Conservation (phyloP, 768 basidiomycete genomes). For the Rhodocollybia butyracea region DNA sequence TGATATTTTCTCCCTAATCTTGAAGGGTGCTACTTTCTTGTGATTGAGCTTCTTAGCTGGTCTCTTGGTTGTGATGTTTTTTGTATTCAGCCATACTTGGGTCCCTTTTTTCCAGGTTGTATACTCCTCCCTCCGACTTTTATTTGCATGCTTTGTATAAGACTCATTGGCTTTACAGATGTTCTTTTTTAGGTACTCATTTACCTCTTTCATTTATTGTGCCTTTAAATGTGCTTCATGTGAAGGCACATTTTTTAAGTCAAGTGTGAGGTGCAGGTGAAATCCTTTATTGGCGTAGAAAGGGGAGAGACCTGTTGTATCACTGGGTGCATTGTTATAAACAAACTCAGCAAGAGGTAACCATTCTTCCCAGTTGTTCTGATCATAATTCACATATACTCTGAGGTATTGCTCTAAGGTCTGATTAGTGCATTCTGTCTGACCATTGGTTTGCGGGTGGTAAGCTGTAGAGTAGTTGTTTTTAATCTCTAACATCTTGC, state of each 20-base stretch:
- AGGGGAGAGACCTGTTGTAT: background rate
- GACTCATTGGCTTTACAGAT: background rate
- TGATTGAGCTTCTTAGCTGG: too few species aligned
- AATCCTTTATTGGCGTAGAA: background rate
- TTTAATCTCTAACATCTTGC: background rate
- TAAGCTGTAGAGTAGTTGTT: background rate
- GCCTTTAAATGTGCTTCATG: background rate
- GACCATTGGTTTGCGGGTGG: too few species aligned
- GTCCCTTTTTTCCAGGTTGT: too few species aligned
- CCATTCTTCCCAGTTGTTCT: background rate
- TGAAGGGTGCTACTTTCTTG: background rate
- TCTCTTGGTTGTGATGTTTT: too few species aligned
- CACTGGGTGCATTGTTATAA: slow-evolving; percentile 17
- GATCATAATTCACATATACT: background rate
- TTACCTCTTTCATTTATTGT: too few species aligned
- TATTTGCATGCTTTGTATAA: background rate
- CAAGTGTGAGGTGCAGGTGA: background rate
- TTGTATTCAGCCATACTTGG: too few species aligned
- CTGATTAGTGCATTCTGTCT: too few species aligned
- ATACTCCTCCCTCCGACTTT: background rate
- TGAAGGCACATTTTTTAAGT: background rate
- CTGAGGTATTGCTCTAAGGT: background rate
- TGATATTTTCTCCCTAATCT: background rate
- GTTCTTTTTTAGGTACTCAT: background rate
- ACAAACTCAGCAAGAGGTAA: background rate